A percentile compares a stretch with the other conserved stretches of the same genome.
These are phyloP conservation scores for Venturia asperata DNA, from an alignment of 2,329 filamentous ascomycete genomes.

Conservation along the genomic window DNA sequence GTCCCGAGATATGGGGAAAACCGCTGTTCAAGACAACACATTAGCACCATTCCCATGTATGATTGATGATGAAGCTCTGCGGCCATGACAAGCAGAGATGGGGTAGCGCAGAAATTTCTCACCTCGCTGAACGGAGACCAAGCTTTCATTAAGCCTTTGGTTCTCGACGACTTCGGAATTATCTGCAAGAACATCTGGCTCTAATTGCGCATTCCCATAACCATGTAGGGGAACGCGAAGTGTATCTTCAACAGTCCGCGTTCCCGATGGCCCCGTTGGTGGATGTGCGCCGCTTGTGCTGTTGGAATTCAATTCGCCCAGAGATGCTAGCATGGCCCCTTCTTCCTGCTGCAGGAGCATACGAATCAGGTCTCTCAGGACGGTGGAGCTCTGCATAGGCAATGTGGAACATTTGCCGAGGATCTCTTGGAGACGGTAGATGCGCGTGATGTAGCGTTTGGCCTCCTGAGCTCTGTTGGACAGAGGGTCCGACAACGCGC, in stretches of 20 bases:
- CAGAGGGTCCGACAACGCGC: conserved; percentile 38
- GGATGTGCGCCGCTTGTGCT: background rate
- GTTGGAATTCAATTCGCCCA: background rate
- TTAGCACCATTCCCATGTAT: background rate
- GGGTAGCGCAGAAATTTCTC: background rate
- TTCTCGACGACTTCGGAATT: background rate
- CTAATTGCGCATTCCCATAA: background rate
- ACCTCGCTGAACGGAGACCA: conserved; percentile 2
- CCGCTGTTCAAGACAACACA: background rate
- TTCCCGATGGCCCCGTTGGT: background rate
- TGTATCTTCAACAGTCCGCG: background rate
- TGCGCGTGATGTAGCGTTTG: conserved; percentile 38
- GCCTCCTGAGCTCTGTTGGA: conserved; percentile 38
- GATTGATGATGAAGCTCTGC: background rate
- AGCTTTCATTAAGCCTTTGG: background rate
- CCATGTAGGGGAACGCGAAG: background rate
- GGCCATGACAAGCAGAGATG: background rate
- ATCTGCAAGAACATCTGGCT: background rate
- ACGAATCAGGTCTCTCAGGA: conserved; percentile 23
- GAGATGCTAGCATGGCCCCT: background rate
- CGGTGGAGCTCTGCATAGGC: conserved; percentile 31
- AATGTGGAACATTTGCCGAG: conserved; percentile 31
- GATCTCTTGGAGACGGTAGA: conserved; percentile 36
- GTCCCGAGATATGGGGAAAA: background rate
- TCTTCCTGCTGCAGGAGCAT: conserved; percentile 5